These are phyloP conservation scores for Hypoxylon crocopeplum DNA, from an alignment of 495 filamentous ascomycete species.

Conservation along the genomic window DNA sequence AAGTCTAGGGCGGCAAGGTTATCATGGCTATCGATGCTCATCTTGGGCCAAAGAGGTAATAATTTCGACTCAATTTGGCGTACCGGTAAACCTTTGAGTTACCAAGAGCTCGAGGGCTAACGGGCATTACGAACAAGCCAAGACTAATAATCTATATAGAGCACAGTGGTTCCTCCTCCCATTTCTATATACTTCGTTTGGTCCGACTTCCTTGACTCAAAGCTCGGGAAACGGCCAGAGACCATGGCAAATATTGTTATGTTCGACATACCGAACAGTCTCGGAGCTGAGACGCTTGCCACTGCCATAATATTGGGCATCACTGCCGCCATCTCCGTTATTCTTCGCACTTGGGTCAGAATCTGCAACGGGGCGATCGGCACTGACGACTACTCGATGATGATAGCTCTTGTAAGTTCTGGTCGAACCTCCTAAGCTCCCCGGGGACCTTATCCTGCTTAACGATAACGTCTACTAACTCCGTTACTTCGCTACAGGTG, in stretches of 20 bases:
- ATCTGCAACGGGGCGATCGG: slow-evolving; percentile 15
- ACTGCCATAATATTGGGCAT: background rate
- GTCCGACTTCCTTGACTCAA: too few species aligned
- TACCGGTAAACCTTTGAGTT: too few species aligned
- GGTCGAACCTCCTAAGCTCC: too few species aligned
- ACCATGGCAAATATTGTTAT: background rate
- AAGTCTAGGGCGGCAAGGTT: background rate
- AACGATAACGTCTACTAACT: background rate
- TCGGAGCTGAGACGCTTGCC: slow-evolving; percentile 2
- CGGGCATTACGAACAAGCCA: too few species aligned
- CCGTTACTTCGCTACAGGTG: background rate
- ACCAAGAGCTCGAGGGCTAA: too few species aligned
- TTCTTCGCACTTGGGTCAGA: slow-evolving; percentile 16
- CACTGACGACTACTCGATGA: slow-evolving; percentile 21
- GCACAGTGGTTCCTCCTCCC: too few species aligned
- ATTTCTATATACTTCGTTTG: too few species aligned
- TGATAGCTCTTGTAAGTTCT: slow-evolving; percentile 16
- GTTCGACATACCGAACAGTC: background rate
- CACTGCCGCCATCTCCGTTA: background rate
- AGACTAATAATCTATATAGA: slow-evolving; percentile 11
- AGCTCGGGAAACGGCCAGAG: background rate
- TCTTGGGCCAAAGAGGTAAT: background rate
- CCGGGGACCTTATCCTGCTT: background rate
- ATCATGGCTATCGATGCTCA: background rate
- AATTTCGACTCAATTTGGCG: too few species aligned